Conservation (phyloP, 2,329 filamentous ascomycete species). For the Pseudophaeomoniella oleicola region DNA sequence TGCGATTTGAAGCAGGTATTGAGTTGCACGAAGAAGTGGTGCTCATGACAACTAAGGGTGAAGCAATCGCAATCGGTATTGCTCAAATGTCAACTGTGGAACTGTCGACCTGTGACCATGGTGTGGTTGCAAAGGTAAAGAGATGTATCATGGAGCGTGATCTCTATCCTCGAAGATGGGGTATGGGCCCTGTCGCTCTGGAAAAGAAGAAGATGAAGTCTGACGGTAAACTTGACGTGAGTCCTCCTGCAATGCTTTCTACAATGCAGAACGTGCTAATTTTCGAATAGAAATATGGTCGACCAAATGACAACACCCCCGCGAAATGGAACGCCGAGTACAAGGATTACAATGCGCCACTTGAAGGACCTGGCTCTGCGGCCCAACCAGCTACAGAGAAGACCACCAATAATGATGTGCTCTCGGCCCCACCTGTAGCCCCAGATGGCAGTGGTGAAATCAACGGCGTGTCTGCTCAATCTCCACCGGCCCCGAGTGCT, state of each 20-base stretch:
- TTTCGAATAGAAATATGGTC: conserved; percentile 60
- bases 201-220: conserved; percentile 99
- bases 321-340: conserved; percentile 87
- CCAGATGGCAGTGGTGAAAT: conserved; percentile 22
- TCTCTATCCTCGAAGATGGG: conserved; percentile 92
- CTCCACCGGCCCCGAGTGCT: conserved; percentile 21
- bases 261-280: conserved; percentile 17
- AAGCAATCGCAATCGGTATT: conserved; percentile 91
- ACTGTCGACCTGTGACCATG: conserved; percentile 92
- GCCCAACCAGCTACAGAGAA: conserved; percentile 31
- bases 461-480: conserved; percentile 24
- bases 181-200: conserved; percentile 76
- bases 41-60: conserved; percentile 97
- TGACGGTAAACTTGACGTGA: conserved; percentile 80
- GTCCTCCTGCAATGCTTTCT: conserved; percentile 12
- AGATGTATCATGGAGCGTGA: conserved; percentile 99
- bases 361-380: conserved; percentile 27
- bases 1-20: conserved; percentile 83
- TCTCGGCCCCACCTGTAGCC: conserved; percentile 13
- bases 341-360: conserved; percentile 64
- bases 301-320: conserved; percentile 81
- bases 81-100: conserved; percentile 97
- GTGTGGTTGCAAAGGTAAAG: conserved; percentile 97
- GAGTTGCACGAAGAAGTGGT: conserved; percentile 94
- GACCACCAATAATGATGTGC: conserved; percentile 22